Conservation (phyloP, 2,329 filamentous ascomycete species). For the Talaromyces marneffei region DNA sequence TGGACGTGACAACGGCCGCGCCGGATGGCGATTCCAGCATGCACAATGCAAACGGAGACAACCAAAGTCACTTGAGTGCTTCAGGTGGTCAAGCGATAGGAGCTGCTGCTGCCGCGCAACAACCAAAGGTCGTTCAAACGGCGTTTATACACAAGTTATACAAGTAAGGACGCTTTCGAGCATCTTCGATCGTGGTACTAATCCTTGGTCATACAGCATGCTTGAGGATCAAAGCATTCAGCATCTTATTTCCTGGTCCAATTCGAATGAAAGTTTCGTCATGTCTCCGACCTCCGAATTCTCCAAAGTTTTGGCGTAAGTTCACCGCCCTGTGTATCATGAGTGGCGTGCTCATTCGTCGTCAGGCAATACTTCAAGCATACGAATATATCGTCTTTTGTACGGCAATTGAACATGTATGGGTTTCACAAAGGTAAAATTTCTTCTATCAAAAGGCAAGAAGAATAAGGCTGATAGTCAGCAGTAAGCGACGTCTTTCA, state of each 20-base stretch:
- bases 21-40: conserved; percentile 42
- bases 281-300: conserved; percentile 98
- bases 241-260: conserved; percentile 95
- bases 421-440: conserved; percentile 91
- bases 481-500: conserved; percentile 97
- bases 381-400: conserved; percentile 97
- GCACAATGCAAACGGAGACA: conserved; percentile 33
- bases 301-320: conserved; percentile 93
- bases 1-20: conserved; percentile 50
- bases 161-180: conserved; percentile 59
- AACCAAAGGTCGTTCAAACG: conserved; percentile 96
- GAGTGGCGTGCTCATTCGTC: background rate
- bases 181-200: background rate
- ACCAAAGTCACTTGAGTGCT: conserved; percentile 19
- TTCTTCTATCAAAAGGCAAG: background rate
- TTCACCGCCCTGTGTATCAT: conserved; percentile 23
- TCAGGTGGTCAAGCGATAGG: conserved; percentile 31
- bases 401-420: conserved; percentile 98
- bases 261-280: conserved; percentile 90
- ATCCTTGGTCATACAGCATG: conserved; percentile 59
- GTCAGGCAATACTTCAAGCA: conserved; percentile 96
- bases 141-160: conserved; percentile 99
- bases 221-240: conserved; percentile 88
- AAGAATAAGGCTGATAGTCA: background rate
- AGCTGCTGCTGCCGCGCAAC: conserved; percentile 60